Evolutionary conservation across 2,329 filamentous ascomycete genomes (phyloP), one percentile per base, ranked within the genome.

Genomic region (Colletotrichum zoysiae): DNA sequence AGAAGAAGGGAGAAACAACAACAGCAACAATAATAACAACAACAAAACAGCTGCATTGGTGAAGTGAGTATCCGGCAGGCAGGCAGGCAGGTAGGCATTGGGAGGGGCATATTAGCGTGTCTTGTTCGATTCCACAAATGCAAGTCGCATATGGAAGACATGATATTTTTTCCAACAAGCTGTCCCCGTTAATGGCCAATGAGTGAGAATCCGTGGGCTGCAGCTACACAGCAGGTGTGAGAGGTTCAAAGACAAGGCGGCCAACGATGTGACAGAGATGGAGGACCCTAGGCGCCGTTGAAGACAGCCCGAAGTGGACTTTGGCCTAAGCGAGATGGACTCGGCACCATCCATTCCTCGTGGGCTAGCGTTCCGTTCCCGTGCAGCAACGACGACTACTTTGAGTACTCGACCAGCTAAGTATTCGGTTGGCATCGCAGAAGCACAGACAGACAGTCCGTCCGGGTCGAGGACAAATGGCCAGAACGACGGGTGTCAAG

Each of bases 51-150:
- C 65, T 59, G 69, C 69, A 48, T 55, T 57, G 55, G 33, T 50
- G 33, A 57, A 65, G 50, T 60, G 59, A 65, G 46, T 42, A 55
- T 58, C 48, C 53, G 38, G 33, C 53, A 62, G 65, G 23, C 42
- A 48, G 46, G 9, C 44, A 62, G 58, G 38, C 42, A 48, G 44
- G 9, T 20, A 67, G 35, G 35, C n/a, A 65, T 65, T 57, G 46
- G 46, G 59, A 61, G 65, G 58, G 57, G 58, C 59, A 69, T 69
- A 30, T 40, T 26, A 67, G 68, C 68, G 65, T 58, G 68, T 67
- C 50, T 62, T 66, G 38, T 58, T 63, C 68, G 59, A 56, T 72
- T 69, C 55, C 33, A 23, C 40, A 56, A 33, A 35, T 64, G 46
- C 53, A 57, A 56, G 20, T 44, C 56, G 20, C 59, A 64, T 60